phyloP scores from a whole-genome alignment of 306 rosid genomes.

The Trifolium dubium region DNA sequence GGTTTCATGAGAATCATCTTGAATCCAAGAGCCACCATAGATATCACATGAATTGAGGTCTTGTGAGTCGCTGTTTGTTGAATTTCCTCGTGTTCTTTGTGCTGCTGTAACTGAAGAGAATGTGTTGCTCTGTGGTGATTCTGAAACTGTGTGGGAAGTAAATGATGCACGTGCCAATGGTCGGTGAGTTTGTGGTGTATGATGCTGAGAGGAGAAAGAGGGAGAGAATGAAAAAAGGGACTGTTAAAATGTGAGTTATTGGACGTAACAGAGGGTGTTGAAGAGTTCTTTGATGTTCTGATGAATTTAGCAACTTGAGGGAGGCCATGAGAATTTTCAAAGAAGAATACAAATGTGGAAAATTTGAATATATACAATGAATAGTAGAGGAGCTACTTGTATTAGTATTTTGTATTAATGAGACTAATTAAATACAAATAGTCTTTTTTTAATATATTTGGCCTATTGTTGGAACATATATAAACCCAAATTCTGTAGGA shows the following conservation, averaged over 20 bases:
- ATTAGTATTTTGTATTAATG: background rate
- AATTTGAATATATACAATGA: conserved; percentile 1
- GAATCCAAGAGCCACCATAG: conserved; percentile 46
- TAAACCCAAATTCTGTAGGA: no score
- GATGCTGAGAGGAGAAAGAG: conserved; percentile 46
- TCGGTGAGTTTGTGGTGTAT: conserved; percentile 5
- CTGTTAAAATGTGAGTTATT: conserved; percentile 44
- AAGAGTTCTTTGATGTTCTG: conserved; percentile 35
- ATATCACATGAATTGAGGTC: conserved; percentile 49
- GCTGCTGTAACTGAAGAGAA: conserved; percentile 41
- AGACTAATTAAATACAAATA: background rate
- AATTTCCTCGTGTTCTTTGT: background rate
- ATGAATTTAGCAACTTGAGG: conserved; percentile 38
- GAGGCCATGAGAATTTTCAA: conserved; percentile 25
- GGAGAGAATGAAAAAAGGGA: conserved; percentile 40
- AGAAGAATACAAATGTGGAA: background rate
- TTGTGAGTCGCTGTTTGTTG: background rate
- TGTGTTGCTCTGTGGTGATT: background rate
- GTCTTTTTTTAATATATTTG: no score
- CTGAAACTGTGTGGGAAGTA: background rate
- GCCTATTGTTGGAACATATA: no score
- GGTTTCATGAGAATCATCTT: conserved; percentile 14
- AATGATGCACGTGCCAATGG: background rate
- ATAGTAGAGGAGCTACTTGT: background rate
- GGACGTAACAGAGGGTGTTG: conserved; percentile 40